A percentile compares a stretch with the other conserved stretches of the same genome.
Conservation (phyloP, 2,329 filamentous ascomycete genomes). For the Lachnellula arida region DNA sequence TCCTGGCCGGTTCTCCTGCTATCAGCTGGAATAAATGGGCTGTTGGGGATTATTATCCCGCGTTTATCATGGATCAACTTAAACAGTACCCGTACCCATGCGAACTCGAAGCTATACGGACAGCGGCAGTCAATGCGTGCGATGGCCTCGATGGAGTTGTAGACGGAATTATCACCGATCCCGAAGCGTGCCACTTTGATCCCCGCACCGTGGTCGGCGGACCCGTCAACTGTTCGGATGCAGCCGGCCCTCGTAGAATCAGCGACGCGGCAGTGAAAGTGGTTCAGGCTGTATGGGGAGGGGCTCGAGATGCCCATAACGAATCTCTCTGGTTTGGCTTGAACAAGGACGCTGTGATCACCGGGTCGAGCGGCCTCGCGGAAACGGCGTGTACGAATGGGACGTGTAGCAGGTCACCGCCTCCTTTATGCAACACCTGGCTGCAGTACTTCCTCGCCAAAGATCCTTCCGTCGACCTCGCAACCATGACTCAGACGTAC, state of each 20-base stretch:
- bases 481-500: not conserved
- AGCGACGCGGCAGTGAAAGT: not conserved
- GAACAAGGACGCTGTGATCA: not conserved
- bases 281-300: not conserved
- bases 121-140: constrained; percentile 44
- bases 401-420: not conserved
- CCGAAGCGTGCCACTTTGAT: constrained; percentile 32
- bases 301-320: not conserved
- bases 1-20: constrained; percentile 39
- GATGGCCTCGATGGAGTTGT: constrained; percentile 43
- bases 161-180: constrained; percentile 41
- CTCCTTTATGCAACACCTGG: constrained; percentile 2
- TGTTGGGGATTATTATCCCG: constrained; percentile 41
- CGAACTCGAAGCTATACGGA: constrained; percentile 37
- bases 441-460: constrained; percentile 12
- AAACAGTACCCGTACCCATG: constrained; percentile 39
- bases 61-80: constrained; percentile 35
- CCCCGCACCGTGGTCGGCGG: constrained; percentile 19
- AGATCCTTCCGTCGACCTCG: constrained; percentile 8
- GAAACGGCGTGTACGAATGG: not conserved
- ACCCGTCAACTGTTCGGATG: not conserved
- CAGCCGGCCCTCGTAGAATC: not conserved
- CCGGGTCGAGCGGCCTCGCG: not conserved
- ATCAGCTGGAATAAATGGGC: constrained; percentile 32
- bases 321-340: not conserved